Conservation (phyloP, 2,329 filamentous ascomycete species). For the Periconia digitata region DNA sequence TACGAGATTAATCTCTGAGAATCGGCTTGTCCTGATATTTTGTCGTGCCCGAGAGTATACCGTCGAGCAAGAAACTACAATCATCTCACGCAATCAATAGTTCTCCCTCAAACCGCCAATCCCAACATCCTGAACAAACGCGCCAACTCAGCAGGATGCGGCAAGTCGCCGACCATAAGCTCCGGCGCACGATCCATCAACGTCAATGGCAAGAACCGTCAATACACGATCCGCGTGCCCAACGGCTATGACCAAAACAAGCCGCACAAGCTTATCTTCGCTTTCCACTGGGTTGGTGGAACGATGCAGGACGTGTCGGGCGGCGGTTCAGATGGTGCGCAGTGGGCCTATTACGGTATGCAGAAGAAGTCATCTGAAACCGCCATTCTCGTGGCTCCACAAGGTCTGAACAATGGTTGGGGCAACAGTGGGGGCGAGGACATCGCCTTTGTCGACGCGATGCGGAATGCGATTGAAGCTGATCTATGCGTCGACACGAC, state of each 20-base stretch:
- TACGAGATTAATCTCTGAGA: background rate
- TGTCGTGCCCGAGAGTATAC: too few species aligned
- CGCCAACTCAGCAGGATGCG: conserved; percentile 16
- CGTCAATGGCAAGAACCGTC: conserved; percentile 44
- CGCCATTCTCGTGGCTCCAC: conserved; percentile 48
- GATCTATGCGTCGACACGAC: conserved; percentile 47
- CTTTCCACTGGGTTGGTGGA: conserved; percentile 46
- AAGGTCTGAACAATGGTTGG: conserved; percentile 46
- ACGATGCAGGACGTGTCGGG: conserved; percentile 42
- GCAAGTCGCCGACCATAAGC: conserved; percentile 10
- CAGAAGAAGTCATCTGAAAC: conserved; percentile 36
- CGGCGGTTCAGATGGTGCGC: conserved; percentile 10
- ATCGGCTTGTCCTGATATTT: too few species aligned
- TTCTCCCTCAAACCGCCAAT: background rate
- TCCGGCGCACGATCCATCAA: conserved; percentile 16
- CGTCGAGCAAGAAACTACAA: too few species aligned
- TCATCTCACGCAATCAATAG: too few species aligned
- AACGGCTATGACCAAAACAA: conserved; percentile 43
- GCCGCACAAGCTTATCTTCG: conserved; percentile 47
- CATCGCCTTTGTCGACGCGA: conserved; percentile 43
- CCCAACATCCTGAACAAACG: conserved; percentile 8
- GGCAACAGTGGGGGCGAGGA: conserved; percentile 47
- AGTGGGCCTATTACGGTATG: conserved; percentile 43
- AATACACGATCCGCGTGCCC: conserved; percentile 46
- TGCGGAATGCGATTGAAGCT: conserved; percentile 43